Conservation (phyloP, 768 basidiomycete species). For the Boletus barrowsii region DNA sequence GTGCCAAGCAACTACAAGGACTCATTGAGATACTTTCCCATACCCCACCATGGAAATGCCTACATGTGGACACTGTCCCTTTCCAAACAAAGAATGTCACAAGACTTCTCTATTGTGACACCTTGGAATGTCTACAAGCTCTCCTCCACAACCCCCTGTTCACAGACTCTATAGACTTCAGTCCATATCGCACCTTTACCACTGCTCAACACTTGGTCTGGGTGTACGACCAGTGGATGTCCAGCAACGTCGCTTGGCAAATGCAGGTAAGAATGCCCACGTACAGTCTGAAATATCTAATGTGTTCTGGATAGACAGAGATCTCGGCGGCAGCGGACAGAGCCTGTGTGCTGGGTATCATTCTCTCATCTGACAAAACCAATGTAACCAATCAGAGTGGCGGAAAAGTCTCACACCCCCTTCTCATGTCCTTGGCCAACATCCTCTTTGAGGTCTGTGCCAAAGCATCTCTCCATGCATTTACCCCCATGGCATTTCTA, state of each 20-base stretch:
- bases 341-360: no score
- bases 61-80: no score
- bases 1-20: background rate
- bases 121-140: background rate
- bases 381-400: background rate
- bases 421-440: background rate
- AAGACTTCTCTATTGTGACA: background rate
- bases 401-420: background rate
- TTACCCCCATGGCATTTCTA: background rate
- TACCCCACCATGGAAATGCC: background rate
- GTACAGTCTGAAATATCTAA: no score
- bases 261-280: background rate
- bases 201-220: background rate
- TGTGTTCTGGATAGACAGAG: no score
- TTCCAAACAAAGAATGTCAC: background rate
- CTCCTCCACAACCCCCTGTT: background rate
- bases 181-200: background rate
- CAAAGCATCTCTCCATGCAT: background rate
- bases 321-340: background rate
- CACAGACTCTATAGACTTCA: background rate
- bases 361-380: no score
- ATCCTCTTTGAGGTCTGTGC: background rate
- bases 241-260: background rate
- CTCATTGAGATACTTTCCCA: background rate
- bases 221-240: background rate